Evolutionary conservation across 2,329 filamentous ascomycete genomes (phyloP).

Genomic region (Exophiala oligosperma): DNA sequence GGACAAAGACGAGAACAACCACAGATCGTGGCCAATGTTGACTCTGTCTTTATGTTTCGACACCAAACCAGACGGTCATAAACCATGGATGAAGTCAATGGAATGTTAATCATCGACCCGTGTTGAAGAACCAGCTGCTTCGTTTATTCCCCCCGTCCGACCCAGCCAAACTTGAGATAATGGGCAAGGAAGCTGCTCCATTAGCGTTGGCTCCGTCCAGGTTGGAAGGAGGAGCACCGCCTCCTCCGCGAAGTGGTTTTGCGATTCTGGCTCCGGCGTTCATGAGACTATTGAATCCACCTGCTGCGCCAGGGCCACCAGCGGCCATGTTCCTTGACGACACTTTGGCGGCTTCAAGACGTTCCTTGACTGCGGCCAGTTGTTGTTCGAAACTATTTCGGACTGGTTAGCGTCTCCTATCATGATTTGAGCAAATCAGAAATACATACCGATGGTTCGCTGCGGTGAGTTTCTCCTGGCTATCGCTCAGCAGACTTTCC

Average conservation of each 20-base stretch:
- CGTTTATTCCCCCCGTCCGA: constrained; percentile 70
- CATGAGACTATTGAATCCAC: constrained; percentile 38
- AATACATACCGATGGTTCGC: constrained; percentile 91
- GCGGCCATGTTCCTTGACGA: constrained; percentile 78
- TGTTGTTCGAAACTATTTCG: constrained; percentile 85
- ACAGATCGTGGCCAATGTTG: no score
- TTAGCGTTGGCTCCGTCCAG: constrained; percentile 37
- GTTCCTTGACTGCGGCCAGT: constrained; percentile 95
- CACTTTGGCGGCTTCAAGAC: constrained; percentile 92
- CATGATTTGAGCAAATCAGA: neutral
- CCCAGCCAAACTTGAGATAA: constrained; percentile 57
- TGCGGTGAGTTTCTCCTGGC: constrained; percentile 95
- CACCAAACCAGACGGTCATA: no score
- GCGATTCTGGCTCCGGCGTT: constrained; percentile 57
- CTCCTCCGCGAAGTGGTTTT: constrained; percentile 63
- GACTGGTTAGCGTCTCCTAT: constrained; percentile 15
- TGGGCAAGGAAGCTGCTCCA: constrained; percentile 36
- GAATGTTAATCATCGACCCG: constrained; percentile 8
- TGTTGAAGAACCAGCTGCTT: constrained; percentile 56
- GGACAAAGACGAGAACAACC: no score
- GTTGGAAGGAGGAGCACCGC: constrained; percentile 31
- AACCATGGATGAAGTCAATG: no score
- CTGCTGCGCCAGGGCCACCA: constrained; percentile 61
- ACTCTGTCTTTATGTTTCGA: no score
- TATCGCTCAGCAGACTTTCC: constrained; percentile 89